Conservation (phyloP, 2,329 filamentous ascomycete genomes). For the Aspergillus glaucus region DNA sequence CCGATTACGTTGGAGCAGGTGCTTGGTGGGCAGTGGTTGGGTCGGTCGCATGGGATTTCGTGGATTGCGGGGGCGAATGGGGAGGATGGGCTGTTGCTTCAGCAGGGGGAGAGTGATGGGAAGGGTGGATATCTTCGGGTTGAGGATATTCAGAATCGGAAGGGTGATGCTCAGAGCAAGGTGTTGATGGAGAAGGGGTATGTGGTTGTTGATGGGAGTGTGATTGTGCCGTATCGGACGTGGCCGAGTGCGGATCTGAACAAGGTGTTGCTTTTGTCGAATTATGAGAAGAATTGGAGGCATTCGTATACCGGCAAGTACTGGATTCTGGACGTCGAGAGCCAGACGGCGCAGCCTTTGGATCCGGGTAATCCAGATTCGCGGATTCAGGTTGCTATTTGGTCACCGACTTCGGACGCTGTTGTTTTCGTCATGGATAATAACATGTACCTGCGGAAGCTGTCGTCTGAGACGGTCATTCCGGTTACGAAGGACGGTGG, state of each 20-base stretch:
- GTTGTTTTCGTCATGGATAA: slow-evolving; percentile 87
- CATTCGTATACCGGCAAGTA: slow-evolving; percentile 82
- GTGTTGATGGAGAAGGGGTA: slow-evolving; percentile 66
- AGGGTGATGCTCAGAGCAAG: slow-evolving; percentile 43
- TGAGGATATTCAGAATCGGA: slow-evolving; percentile 67
- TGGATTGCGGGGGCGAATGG: slow-evolving; percentile 45
- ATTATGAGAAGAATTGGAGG: slow-evolving; percentile 72
- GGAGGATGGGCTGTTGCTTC: slow-evolving; percentile 74
- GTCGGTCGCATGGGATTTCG: slow-evolving; percentile 35
- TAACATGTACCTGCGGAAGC: slow-evolving; percentile 75
- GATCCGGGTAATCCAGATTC: slow-evolving; percentile 61
- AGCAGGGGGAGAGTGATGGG: slow-evolving; percentile 52
- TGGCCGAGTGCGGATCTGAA: slow-evolving; percentile 78
- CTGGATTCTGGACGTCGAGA: slow-evolving; percentile 85
- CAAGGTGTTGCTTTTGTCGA: slow-evolving; percentile 75
- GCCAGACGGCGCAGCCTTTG: slow-evolving; percentile 69
- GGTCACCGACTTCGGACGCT: slow-evolving; percentile 82
- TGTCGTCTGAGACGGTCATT: slow-evolving; percentile 54
- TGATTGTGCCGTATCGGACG: slow-evolving; percentile 53
- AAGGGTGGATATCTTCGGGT: slow-evolving; percentile 71
- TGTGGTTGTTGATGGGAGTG: slow-evolving; percentile 56
- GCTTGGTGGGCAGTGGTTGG: slow-evolving; percentile 32
- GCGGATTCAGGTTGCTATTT: slow-evolving; percentile 74
- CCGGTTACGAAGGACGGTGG: slow-evolving; percentile 84
- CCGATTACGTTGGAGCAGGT: slow-evolving; percentile 40